These are phyloP conservation scores for Sugiyamaella japonica DNA, from an alignment of 1,139 yeast genomes.

Conservation along the genomic window DNA sequence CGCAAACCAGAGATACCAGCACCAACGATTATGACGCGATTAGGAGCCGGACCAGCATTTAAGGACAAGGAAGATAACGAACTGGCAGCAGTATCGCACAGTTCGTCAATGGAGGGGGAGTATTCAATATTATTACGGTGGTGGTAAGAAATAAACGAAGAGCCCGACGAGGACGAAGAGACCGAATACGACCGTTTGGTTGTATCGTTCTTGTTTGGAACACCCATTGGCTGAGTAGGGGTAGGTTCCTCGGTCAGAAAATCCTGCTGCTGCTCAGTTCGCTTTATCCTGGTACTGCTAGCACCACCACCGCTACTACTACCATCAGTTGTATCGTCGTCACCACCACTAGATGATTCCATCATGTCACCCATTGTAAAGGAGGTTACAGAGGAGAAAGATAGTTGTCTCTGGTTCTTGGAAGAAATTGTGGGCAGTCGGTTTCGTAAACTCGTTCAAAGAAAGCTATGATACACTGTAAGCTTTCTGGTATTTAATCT, in stretches of 20 bases:
- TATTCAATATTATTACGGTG: constrained; percentile 17
- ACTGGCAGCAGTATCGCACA: constrained; percentile 18
- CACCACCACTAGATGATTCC: constrained; percentile 20
- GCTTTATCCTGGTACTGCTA: constrained; percentile 15
- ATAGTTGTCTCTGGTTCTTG: constrained; percentile 7
- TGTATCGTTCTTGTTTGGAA: background rate
- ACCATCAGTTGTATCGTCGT: constrained; percentile 20
- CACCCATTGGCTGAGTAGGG: constrained; percentile 11
- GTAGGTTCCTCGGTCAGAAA: too few relatives aligned
- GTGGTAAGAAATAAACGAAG: constrained; percentile 12
- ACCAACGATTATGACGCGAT: constrained; percentile 57
- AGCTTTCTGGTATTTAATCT: background rate
- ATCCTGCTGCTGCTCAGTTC: constrained; percentile 11
- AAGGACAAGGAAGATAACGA: constrained; percentile 21
- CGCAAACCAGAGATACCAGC: constrained; percentile 79
- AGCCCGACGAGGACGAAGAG: constrained; percentile 11
- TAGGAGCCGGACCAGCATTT: constrained; percentile 15
- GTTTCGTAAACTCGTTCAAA: background rate
- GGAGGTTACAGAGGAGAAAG: constrained; percentile 15
- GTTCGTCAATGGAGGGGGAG: constrained; percentile 14
- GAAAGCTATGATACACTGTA: background rate
- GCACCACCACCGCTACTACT: constrained; percentile 21
- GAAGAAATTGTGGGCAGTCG: constrained; percentile 22
- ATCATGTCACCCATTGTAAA: constrained; percentile 20
- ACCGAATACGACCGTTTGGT: background rate